phyloP scores from a whole-genome alignment of 139 green algal species.

The Chlamydomonas asymmetrica region DNA sequence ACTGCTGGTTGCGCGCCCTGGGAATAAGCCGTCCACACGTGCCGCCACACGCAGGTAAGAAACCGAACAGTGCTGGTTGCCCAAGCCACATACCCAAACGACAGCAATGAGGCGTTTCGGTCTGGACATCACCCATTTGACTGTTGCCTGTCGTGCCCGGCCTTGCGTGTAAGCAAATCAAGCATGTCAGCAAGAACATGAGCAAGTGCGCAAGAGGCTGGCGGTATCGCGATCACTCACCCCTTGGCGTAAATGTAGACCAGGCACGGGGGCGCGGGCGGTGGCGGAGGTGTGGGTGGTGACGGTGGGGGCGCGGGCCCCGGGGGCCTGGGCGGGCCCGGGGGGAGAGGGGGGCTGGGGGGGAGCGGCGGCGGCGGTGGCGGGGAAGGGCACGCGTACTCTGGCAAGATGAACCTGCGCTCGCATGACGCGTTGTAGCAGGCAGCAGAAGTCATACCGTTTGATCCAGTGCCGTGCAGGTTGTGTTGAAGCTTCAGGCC shows the following conservation, averaged over 20 bases:
- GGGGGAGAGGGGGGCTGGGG: not conserved
- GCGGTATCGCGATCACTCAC: constrained; percentile 1
- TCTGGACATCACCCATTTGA: too few species aligned
- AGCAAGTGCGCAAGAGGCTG: not conserved
- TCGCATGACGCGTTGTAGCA: not conserved
- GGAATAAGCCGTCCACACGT: not conserved
- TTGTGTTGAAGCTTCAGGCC: not conserved
- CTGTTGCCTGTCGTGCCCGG: too few species aligned
- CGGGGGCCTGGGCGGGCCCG: not conserved
- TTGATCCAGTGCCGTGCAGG: not conserved
- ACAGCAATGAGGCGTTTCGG: too few species aligned
- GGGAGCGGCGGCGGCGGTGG: constrained; percentile 7
- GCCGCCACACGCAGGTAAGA: not conserved
- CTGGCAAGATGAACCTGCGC: constrained; percentile 6
- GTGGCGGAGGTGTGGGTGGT: not conserved
- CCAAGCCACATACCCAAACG: too few species aligned
- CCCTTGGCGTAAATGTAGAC: not conserved
- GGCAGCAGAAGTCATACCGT: not conserved
- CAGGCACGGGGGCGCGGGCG: constrained; percentile 13
- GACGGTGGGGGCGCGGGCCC: not conserved
- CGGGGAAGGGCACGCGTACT: constrained; percentile 4
- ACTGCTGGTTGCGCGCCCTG: not conserved
- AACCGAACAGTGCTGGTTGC: too few species aligned
- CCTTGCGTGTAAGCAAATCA: not conserved
- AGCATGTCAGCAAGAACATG: not conserved